Base-by-base conservation (phyloP, 2,329 filamentous ascomycete genomes). In the Daldinia eschscholtzii region DNA sequence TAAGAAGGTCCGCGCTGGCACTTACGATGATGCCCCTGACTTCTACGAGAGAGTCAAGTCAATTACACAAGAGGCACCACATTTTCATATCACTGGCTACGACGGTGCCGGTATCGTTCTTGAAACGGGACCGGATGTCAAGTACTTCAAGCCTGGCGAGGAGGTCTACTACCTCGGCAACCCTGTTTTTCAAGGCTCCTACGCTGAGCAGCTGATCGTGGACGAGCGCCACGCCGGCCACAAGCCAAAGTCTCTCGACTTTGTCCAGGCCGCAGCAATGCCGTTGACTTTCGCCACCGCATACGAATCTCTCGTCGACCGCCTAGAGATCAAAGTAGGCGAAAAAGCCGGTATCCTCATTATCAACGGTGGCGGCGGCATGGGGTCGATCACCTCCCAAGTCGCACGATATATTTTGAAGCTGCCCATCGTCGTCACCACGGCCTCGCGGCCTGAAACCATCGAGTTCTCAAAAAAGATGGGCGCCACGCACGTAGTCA, bases 281-380 rank as follows among this genome's bases (percentile, higher is more conserved):
- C 82, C 81, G 3, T 63, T 84, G 64, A 83, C 81, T 0, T 83
- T 78, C 70, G 77, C 80, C 18, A 84, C 82, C 1, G 82, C 82
- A 2, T 83, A 79, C 65, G 79, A 84, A 71, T 76, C 81, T 3
- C 76, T 85, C 23, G 77, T 82, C 2, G 81, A 84, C 67, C 75
- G 81, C 20, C 73, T 83, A 61, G 70, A 62, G 15, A 74, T 74
- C 52, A 67, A 67, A 18, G 46, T 57, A 26, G 64, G 60, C 53
- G 80, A 85, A 53, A 69, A 79, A n/a, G 76, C 78, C 28, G 79
- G 75, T 18, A 74, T 83, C 12, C 65, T 85, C 23, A 84, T 84
- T 65, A 79, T 84, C 70, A 85, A 85, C 64, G 83, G 83, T 1
- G 78, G 79, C 1, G 83, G 83, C 33, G 83, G 81, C 42, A 81